Evolutionary conservation across 768 basidiomycete genomes (phyloP), one percentile per base, ranked within the genome.

Genomic region (Boletus rubescentipes): DNA sequence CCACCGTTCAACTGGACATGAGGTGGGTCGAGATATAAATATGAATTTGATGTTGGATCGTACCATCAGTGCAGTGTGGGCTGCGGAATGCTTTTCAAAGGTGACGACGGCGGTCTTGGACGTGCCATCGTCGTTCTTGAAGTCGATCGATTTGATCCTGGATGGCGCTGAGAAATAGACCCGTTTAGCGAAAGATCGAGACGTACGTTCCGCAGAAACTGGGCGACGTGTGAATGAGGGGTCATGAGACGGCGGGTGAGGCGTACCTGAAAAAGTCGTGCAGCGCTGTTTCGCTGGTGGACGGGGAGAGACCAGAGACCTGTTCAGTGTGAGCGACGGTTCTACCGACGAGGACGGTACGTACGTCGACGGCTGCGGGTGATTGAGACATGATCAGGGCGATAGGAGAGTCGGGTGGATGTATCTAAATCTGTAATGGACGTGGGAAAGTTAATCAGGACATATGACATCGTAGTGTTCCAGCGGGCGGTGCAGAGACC

Each of bases 131-230:
- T 68, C 70, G 46, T 73, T 70, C 43, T 82, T 75, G 67, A 75
- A 66, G 26, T 89, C 82, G 67, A 93, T 84, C n/a, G 77, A 75
- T 16, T 69, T 66, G 69, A 94, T 92, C 65, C 86, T 91, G 61
- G 5, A 38, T 9, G 6, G 16, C 3, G 36, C 53, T 53, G 54
- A 65, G 60, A 21, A 4, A 14, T 20, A 6, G 16, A 38, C 20
- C 38, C 18, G 14, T 18, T n/a, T 39, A 1, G 23, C n/a, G 38
- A 30, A 3, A 30, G 9, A 29, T 16, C 6, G 34, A 15, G 5
- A 65, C 81, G 65, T 64, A 86, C 86, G 83, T 87, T 75, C 94
- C 94, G 67, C 93, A 97, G 74, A 96, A 97, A 3, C 89, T 91
- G 50, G 37, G 56, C 9, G 32, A 36, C 34, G 38, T 23, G 46